phyloP scores from a whole-genome alignment of 371 early-diverging fungal genomes.

The Parasitella parasitica region DNA sequence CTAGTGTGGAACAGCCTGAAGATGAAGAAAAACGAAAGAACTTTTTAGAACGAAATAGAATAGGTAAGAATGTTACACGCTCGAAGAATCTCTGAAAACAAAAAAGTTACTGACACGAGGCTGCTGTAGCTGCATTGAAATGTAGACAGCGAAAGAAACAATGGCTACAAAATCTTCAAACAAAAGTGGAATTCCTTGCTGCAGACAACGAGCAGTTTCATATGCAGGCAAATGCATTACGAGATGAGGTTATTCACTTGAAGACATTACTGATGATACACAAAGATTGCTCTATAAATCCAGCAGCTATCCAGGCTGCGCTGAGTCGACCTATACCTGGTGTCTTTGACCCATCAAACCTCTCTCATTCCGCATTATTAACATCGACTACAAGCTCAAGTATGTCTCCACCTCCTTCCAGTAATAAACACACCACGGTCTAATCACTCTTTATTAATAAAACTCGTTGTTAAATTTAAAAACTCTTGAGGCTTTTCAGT shows the following conservation, averaged over 20 bases:
- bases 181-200: constrained; percentile 52
- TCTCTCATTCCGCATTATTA: background rate
- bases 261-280: constrained; percentile 59
- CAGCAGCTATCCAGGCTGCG: constrained; percentile 5
- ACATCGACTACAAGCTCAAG: background rate
- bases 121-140: constrained; percentile 59
- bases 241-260: constrained; percentile 53
- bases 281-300: constrained; percentile 51
- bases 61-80: constrained; percentile 47
- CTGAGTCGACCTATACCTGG: constrained; percentile 23
- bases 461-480: background rate
- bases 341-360: background rate
- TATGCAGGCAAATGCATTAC: constrained; percentile 41
- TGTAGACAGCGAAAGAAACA: constrained; percentile 74
- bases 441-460: constrained; percentile 4
- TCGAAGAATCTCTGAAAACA: background rate
- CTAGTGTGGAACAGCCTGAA: constrained; percentile 14
- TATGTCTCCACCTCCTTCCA: background rate
- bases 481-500: constrained; percentile 71
- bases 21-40: constrained; percentile 72
- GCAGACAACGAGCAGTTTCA: constrained; percentile 53
- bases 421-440: background rate
- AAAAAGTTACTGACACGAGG: background rate
- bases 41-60: constrained; percentile 82
- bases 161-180: constrained; percentile 59